Evolutionary conservation across 2,329 filamentous ascomycete species (phyloP), one percentile per base, ranked within the genome.

Genomic region (Penicillium aurantiogriseum): DNA sequence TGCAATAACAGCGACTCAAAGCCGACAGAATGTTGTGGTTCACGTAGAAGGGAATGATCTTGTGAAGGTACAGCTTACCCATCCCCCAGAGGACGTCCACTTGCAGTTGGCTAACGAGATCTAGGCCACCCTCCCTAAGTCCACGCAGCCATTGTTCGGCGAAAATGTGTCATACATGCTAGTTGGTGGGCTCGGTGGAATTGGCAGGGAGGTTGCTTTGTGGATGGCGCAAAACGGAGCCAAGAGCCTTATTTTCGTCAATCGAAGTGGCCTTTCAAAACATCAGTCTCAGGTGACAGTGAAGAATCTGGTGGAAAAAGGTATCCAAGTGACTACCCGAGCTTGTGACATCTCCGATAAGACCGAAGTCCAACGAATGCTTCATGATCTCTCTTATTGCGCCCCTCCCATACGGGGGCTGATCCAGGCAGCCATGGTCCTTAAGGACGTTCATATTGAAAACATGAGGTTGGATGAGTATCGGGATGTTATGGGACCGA

Each of bases 221-320:
- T 76, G 83, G 54, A 76, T 87, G 54, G 72, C 74, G 17, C 65
- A 69, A 9, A 76, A 79, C 4, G 85, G 85, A 2, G 84, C 79
- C 0, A 76, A 71, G 29, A 71, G 80, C 53, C 54, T 88, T 3
- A 77, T 80, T 7, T 81, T 86, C 46, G 58, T 86, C 1, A 84
- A 80, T 11, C 76, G 85, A 44, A 79, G 75, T 40, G 68, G 66
- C 8, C 21, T 51, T 5, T 57, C 60, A 6, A 58, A 36, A 1
- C 23, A 23, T 0, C 23, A 65, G 66, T 10, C 68, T 63, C 8
- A 65, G 67, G 9, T 54, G 57, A 15, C 51, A 40, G 2, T 61
- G 54, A 46, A 57, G 64, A 57, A 57, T 4, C 49, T 72, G 19
- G 29, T 52, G 48, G 25, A 63, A 15, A 54, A 58, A 17, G 68